These are phyloP conservation scores for Globisporangium paroecandrum DNA, from an alignment of 352 stramenopile species.

Conservation along the genomic window DNA sequence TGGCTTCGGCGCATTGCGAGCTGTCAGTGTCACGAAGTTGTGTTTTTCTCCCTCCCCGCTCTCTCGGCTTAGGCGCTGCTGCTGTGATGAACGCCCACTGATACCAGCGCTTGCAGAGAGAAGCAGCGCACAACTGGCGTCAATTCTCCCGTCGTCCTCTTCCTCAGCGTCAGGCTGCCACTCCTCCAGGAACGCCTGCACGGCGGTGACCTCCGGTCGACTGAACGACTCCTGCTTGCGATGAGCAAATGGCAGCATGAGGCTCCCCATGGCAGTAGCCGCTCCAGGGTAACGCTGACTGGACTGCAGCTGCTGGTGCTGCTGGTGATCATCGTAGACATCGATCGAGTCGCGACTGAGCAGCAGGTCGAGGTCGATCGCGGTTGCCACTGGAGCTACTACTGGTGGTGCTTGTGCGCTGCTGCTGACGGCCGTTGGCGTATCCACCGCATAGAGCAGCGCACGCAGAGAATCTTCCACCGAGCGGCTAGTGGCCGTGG, in stretches of 20 bases:
- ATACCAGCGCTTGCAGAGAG: neutral
- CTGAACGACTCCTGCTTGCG: neutral
- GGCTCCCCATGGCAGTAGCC: too few species aligned
- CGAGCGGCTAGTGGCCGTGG: neutral
- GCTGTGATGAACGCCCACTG: neutral
- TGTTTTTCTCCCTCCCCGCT: neutral
- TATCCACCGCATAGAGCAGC: neutral
- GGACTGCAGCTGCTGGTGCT: neutral
- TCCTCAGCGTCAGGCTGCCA: conserved; percentile 7
- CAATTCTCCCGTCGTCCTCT: neutral
- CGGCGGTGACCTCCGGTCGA: conserved; percentile 2
- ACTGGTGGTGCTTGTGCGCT: neutral
- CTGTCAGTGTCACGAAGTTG: neutral
- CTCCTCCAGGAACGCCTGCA: conserved; percentile 11
- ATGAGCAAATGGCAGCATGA: neutral
- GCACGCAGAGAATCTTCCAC: neutral
- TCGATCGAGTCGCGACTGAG: conserved; percentile 15
- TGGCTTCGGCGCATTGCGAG: neutral
- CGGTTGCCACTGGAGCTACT: neutral
- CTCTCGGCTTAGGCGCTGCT: neutral
- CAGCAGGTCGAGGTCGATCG: conserved; percentile 13
- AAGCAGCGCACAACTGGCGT: neutral
- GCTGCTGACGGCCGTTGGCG: neutral
- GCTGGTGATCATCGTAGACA: neutral
- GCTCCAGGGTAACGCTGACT: neutral